Evolutionary conservation across 805 yeast genomes (phyloP), one percentile per base, ranked within the genome.

Genomic region (Nakazawaea molendinolei): DNA sequence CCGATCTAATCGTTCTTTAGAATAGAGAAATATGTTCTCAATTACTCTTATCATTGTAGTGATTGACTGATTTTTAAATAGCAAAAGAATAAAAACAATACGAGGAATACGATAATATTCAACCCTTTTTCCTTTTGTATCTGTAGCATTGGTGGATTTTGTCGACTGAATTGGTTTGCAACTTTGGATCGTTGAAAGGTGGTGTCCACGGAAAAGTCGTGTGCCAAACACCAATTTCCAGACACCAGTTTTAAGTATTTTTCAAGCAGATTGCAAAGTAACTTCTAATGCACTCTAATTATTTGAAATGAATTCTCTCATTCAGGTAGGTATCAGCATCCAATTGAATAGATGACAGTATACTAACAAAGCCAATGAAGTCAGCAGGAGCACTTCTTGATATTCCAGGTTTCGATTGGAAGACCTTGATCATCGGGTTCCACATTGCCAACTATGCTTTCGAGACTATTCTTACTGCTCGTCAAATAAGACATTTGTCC

Each of bases 321-420:
- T 24, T 8, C 19, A 29, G 14, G 13, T 18, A 18, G 5, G 20
- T 7, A 29, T 5, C 8, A 29, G 33, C 34, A 36, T 37, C 31
- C 23, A 33, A 24, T 29, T 8, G 19, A 31, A 36, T 14, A 5
- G 21, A 15, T 8, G 8, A 17, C 12, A 22, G 8, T 18, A 19
- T 14, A 27, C 18, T n/a, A n/a, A n/a, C n/a, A n/a, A n/a, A n/a
- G n/a, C n/a, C n/a, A n/a, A n/a, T n/a, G n/a, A n/a, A n/a, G n/a
- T n/a, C n/a, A n/a, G n/a, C n/a, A n/a, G n/a, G n/a, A n/a, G 51
- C 67, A 3, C 57, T 71, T 23, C 61, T 81, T 41, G 95, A 86
- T 52, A 63, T 60, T 33, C 79, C 92, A 3, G 67, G 69, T 12
- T 72, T 86, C 49, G 72, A 86, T 43, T 92, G 96, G 96, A 86